These are phyloP conservation scores for Argentina anserina DNA, from an alignment of 306 rosid genomes.

Conservation along the genomic window DNA sequence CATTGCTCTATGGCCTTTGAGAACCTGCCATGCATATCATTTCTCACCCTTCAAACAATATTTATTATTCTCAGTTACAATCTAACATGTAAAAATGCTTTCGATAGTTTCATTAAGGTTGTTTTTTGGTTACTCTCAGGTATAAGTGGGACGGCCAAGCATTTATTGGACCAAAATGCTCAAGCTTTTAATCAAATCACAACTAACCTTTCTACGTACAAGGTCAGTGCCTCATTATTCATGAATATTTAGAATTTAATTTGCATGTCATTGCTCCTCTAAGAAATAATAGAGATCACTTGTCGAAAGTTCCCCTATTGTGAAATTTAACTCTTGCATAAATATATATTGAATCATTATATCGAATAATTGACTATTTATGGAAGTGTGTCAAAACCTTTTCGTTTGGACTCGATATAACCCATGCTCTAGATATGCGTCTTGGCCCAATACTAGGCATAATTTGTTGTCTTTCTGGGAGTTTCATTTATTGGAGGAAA, in stretches of 20 bases:
- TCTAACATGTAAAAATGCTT: background rate
- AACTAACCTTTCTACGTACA: slow-evolving; percentile 69
- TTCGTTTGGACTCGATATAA: background rate
- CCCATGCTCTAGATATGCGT: background rate
- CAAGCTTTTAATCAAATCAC: slow-evolving; percentile 71
- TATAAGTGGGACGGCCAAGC: slow-evolving; percentile 57
- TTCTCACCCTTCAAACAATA: background rate
- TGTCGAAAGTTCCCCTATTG: background rate
- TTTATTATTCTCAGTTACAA: background rate
- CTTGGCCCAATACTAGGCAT: background rate
- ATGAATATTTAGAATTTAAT: background rate
- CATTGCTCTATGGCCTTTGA: background rate
- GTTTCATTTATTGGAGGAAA: background rate
- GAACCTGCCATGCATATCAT: background rate
- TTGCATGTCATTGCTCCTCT: background rate
- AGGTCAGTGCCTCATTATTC: slow-evolving; percentile 48
- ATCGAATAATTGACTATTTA: background rate
- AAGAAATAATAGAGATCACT: background rate
- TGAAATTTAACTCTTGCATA: background rate
- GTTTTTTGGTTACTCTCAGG: slow-evolving; percentile 48
- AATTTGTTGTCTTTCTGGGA: background rate
- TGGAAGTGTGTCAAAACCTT: background rate
- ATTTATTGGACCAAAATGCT: slow-evolving; percentile 84
- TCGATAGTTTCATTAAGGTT: slow-evolving; percentile 18
- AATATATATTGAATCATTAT: background rate